phyloP scores from a whole-genome alignment of 345 rosid genomes.

The Chamaenerion angustifolium region DNA sequence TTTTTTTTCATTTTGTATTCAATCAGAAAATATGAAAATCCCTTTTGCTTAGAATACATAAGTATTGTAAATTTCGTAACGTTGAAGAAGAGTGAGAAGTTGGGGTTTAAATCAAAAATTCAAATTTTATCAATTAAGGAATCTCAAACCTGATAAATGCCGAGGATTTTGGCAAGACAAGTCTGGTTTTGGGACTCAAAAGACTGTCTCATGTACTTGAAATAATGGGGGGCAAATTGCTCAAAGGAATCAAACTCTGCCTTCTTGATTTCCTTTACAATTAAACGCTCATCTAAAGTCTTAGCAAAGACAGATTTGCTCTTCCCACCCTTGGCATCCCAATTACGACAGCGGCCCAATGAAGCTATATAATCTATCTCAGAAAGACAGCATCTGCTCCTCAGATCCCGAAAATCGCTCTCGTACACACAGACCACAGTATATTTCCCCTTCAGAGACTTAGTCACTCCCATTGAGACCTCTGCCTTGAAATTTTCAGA shows the following conservation, averaged over 20 bases:
- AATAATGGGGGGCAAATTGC: slow-evolving; percentile 65
- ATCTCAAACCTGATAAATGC: slow-evolving; percentile 77
- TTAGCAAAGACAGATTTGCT: slow-evolving; percentile 81
- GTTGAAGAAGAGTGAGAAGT: no score
- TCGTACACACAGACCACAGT: slow-evolving; percentile 61
- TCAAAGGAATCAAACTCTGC: slow-evolving; percentile 83
- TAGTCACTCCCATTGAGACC: slow-evolving; percentile 49
- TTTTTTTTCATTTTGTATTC: no score
- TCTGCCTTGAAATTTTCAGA: slow-evolving; percentile 33
- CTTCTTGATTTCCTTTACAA: slow-evolving; percentile 89
- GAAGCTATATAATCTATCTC: slow-evolving; percentile 83
- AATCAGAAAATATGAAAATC: no score
- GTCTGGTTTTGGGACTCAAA: slow-evolving; percentile 72
- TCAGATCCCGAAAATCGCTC: slow-evolving; percentile 63
- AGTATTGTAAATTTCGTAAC: no score
- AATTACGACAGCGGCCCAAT: slow-evolving; percentile 66
- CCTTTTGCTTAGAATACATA: no score
- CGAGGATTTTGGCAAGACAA: slow-evolving; percentile 91
- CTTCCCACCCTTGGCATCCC: slow-evolving; percentile 99
- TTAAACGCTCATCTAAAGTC: slow-evolving; percentile 76
- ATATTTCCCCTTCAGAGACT: slow-evolving; percentile 68
- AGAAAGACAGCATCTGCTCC: slow-evolving; percentile 51
- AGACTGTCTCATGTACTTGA: slow-evolving; percentile 71
- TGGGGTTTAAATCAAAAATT: background rate
- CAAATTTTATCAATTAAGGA: slow-evolving; percentile 2